phyloP scores from a whole-genome alignment of 2,329 filamentous ascomycete species.

The Trichophyton benhamiae region DNA sequence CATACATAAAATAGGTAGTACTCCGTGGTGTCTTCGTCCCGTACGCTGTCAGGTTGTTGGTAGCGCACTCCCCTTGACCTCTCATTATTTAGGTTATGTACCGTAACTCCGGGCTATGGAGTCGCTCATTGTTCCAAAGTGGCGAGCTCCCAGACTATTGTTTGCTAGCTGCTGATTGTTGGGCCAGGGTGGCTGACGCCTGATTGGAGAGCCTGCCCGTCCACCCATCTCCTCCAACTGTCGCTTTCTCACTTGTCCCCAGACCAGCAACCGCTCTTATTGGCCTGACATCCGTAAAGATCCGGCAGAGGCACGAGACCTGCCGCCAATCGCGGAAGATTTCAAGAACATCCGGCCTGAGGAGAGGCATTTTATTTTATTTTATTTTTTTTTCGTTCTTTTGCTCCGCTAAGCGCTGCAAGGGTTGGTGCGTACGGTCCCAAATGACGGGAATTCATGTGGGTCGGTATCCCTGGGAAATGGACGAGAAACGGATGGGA shows the following conservation, averaged over 20 bases:
- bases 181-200: background rate
- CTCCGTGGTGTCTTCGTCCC: background rate
- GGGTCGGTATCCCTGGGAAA: background rate
- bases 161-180: conserved; percentile 5
- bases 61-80: background rate
- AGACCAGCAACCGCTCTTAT: background rate
- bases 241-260: conserved; percentile 1
- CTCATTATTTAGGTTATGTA: conserved; percentile 1
- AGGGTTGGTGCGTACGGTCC: conserved; percentile 11
- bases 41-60: background rate
- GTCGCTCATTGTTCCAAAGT: background rate
- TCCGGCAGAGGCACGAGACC: conserved; percentile 10
- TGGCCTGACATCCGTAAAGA: background rate
- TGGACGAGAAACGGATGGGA: background rate
- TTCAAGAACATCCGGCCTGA: conserved; percentile 12
- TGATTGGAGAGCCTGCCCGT: background rate
- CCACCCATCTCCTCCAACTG: background rate
- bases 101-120: conserved; percentile 1
- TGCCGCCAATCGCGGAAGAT: conserved; percentile 15
- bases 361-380: conserved; percentile 5
- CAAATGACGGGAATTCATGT: conserved; percentile 10
- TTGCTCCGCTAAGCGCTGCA: conserved; percentile 10
- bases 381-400: background rate
- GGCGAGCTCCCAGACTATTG: conserved; percentile 5
- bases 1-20: background rate